Percentiles rank a stretch among this genome's conserved stretches.
Conservation (phyloP, 352 stramenopile species). For the Globisporangium okanoganense region DNA sequence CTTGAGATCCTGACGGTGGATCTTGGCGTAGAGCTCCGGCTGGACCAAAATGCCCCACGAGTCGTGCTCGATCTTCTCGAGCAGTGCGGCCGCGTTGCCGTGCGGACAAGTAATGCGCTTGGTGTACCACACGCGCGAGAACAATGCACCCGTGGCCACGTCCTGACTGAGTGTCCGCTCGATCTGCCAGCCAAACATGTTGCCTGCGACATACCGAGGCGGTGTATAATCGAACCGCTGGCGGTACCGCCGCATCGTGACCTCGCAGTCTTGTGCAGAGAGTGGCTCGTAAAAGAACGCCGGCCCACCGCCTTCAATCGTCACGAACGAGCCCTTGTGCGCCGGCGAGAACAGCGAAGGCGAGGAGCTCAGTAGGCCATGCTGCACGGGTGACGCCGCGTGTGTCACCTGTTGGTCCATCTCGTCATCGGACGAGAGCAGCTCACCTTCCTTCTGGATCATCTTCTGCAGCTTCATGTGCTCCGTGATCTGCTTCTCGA, state of each 20-base stretch:
- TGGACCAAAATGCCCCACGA: conserved; percentile 29
- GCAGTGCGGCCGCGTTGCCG: conserved; percentile 18
- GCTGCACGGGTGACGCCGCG: neutral
- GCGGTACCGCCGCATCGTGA: conserved; percentile 23
- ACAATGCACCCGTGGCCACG: conserved; percentile 12
- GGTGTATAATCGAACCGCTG: conserved; percentile 20
- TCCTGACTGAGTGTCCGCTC: conserved; percentile 20
- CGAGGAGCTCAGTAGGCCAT: neutral
- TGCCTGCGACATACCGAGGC: conserved; percentile 1
- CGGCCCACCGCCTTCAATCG: conserved; percentile 17
- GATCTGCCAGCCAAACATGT: conserved; percentile 33
- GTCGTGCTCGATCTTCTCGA: conserved; percentile 27
- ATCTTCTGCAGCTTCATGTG: conserved; percentile 16
- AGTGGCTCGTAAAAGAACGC: conserved; percentile 38
- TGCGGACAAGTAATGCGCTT: conserved; percentile 29
- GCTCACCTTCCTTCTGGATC: conserved; percentile 12
- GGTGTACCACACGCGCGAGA: conserved; percentile 27
- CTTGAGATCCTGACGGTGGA: conserved; percentile 19
- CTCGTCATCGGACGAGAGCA: conserved; percentile 11
- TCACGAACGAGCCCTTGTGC: conserved; percentile 6
- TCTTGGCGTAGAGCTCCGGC: conserved; percentile 25
- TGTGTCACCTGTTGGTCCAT: neutral
- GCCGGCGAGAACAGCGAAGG: neutral
- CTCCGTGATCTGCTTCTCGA: conserved; percentile 8
- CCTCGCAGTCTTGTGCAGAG: conserved; percentile 23